phyloP scores from a whole-genome alignment of 2,329 filamentous ascomycete species.

The Dactylellina cionopaga region DNA sequence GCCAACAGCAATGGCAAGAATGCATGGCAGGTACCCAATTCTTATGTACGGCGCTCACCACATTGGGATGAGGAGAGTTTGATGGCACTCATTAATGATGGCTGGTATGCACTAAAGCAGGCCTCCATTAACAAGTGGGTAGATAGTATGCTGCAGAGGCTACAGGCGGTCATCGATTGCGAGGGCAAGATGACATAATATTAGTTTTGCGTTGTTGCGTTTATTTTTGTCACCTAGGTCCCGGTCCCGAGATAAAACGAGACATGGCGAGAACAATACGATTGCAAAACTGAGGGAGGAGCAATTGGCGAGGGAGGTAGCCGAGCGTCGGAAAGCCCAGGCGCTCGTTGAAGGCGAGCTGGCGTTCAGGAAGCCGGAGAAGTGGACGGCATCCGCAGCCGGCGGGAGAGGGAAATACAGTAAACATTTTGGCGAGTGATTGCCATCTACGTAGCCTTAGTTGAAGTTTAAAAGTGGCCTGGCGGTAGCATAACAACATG shows the following conservation, averaged over 20 bases:
- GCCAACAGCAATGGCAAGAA: no score
- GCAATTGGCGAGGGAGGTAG: constrained; percentile 49
- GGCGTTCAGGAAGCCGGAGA: constrained; percentile 18
- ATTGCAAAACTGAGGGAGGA: constrained; percentile 53
- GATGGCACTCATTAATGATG: background rate
- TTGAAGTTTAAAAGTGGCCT: no score
- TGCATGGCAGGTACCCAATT: no score
- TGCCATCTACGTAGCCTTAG: no score
- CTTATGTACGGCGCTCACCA: background rate
- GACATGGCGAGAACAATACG: background rate
- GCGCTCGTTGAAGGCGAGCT: constrained; percentile 51
- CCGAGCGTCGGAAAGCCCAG: constrained; percentile 50
- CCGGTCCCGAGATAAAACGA: constrained; percentile 16
- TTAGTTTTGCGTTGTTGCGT: no score
- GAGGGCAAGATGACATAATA: constrained; percentile 6
- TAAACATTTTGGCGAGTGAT: constrained; percentile 32
- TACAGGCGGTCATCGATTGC: background rate
- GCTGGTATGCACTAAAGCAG: background rate
- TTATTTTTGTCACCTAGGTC: no score
- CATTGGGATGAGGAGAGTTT: constrained; percentile 1
- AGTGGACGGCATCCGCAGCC: constrained; percentile 28
- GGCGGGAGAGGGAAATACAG: constrained; percentile 37
- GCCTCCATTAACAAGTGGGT: constrained; percentile 8
- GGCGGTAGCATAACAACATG: no score
- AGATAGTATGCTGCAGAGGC: background rate